Evolutionary conservation across 1,139 yeast species (phyloP).

Genomic region (Debaryomyces nepalensis): DNA sequence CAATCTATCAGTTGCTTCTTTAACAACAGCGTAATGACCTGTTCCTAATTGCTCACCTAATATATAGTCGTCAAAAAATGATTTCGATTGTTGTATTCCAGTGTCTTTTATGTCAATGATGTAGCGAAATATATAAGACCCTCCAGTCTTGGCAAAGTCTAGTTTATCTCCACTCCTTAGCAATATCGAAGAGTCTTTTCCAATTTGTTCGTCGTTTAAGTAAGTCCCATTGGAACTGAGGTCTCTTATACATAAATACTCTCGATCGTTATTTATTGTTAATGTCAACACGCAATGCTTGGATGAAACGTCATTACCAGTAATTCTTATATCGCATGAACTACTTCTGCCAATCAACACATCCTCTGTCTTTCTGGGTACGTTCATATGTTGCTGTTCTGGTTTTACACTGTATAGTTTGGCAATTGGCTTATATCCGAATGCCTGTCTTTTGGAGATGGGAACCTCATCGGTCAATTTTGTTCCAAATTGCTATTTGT

Average conservation of each 20-base stretch:
- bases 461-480: constrained; percentile 12
- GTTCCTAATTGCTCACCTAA: constrained; percentile 68
- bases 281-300: constrained; percentile 61
- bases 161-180: constrained; percentile 68
- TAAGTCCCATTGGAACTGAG: constrained; percentile 70
- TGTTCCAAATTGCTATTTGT: constrained; percentile 12
- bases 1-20: constrained; percentile 62
- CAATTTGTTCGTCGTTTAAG: constrained; percentile 60
- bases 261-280: constrained; percentile 39
- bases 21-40: constrained; percentile 81
- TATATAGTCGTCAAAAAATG: constrained; percentile 65
- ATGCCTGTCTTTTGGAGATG: constrained; percentile 24
- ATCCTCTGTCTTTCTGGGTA: constrained; percentile 41
- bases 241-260: constrained; percentile 57
- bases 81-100: constrained; percentile 24
- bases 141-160: constrained; percentile 62
- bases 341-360: constrained; percentile 63
- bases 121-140: constrained; percentile 61
- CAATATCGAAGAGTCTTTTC: constrained; percentile 51
- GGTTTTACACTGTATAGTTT: constrained; percentile 38
- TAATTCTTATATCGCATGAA: constrained; percentile 59
- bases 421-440: constrained; percentile 29
- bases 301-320: constrained; percentile 68
- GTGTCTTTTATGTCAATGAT: constrained; percentile 27
- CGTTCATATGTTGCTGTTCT: constrained; percentile 36